Base-by-base conservation (phyloP, 2,329 filamentous ascomycete genomes). In the Rhinocladiella similis region DNA sequence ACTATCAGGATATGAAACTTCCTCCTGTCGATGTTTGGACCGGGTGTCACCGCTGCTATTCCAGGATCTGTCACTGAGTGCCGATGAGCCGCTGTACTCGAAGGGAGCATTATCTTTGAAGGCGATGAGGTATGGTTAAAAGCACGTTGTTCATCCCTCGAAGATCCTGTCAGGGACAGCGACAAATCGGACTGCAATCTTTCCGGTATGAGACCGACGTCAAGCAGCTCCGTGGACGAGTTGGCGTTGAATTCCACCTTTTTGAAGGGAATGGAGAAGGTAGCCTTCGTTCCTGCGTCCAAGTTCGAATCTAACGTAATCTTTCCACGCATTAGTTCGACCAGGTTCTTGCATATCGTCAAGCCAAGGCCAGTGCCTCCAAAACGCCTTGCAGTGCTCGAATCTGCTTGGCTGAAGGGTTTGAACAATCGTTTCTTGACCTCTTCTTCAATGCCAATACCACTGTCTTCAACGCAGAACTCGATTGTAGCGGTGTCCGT, bases 371-470 rank as follows among this genome's bases (percentile, higher is more conserved):
- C 89, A 1, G 89, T 92, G 1, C 89, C 89, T 38, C 88, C 88
- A 69, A 91, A 92, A n/a, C 85, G 81, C 51, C 89, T 79, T 16
- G 89, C 88, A 0, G 89, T 92, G 3, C 88, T 91, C 1, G 88
- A 84, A 67, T 93, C 90, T 3, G 89, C 89, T 70, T 94, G 90
- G 59, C 85, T 89, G 70, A 93, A 94, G 0, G 90, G 89, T 62
- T 87, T 86, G 73, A 93, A 94, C 1, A 93, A 76, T 36, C 82
- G 82, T 65, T 85, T 85, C 16, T 84, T 81, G 4, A 91, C 87
- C 54, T 90, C 86, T 47, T 91, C 86, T 61, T 91, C 87, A 29
- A 93, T 92, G 3, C 89, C 89, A 49, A 93, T 91, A 0, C 90
- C 89, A 0, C 87, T 90, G 63, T 94, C 90, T 68, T 89, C 83